Percentiles rank a stretch among this genome's conserved stretches.
Evolutionary conservation across 306 rosid genomes (phyloP).

Genomic region (Psophocarpus tetragonolobus): DNA sequence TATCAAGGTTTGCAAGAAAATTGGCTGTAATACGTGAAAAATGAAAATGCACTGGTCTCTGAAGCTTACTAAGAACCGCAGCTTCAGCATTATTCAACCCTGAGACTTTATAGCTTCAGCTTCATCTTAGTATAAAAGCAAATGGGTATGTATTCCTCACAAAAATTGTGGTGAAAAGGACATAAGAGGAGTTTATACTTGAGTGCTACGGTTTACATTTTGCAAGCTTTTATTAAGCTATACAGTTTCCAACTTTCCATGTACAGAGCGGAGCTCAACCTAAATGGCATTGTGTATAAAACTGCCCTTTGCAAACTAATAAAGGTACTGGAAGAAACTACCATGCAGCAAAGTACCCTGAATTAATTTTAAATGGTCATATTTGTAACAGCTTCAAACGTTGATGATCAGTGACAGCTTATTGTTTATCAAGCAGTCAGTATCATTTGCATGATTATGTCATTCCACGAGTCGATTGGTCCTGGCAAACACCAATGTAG

Average conservation of each 20-base stretch:
- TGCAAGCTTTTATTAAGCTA: slow-evolving; percentile 31
- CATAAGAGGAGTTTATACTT: background rate
- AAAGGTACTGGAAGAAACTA: background rate
- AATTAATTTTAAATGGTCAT: slow-evolving; percentile 10
- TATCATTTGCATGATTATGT: slow-evolving; percentile 71
- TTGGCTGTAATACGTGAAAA: background rate
- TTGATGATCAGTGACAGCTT: background rate
- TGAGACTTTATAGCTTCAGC: background rate
- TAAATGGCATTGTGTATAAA: slow-evolving; percentile 10
- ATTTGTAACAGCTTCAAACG: slow-evolving; percentile 11
- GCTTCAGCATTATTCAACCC: background rate
- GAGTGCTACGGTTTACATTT: slow-evolving; percentile 10
- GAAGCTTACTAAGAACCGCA: background rate
- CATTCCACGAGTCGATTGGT: slow-evolving; percentile 95
- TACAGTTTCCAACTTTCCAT: slow-evolving; percentile 37
- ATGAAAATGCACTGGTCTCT: background rate
- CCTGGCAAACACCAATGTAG: slow-evolving; percentile 82
- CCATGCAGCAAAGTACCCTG: slow-evolving; percentile 1
- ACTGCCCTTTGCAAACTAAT: slow-evolving; percentile 1
- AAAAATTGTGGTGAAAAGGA: background rate
- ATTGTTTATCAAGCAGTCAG: slow-evolving; percentile 32
- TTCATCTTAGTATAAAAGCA: background rate
- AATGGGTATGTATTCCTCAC: background rate
- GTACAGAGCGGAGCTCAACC: slow-evolving; percentile 21
- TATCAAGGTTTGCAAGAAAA: background rate